Evolutionary conservation across 805 yeast genomes (phyloP).

Genomic region (Candida bentonensis): DNA sequence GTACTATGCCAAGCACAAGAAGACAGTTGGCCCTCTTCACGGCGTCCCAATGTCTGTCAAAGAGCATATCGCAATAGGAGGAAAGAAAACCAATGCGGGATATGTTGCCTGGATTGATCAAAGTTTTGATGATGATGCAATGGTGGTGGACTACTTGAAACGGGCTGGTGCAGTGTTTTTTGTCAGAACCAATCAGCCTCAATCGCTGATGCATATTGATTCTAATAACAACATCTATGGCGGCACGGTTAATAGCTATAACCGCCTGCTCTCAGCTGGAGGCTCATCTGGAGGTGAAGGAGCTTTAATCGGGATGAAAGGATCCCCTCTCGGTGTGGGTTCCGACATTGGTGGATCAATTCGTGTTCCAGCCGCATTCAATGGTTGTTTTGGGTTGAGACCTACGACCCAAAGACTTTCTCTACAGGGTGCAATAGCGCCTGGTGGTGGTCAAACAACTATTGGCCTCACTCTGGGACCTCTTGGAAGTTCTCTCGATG

Average conservation of each 20-base stretch:
- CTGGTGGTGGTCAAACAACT: conserved; percentile 20
- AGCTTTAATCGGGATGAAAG: conserved; percentile 31
- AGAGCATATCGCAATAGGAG: conserved; percentile 34
- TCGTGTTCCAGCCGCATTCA: conserved; percentile 34
- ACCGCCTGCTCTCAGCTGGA: conserved; percentile 33
- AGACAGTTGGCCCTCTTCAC: conserved; percentile 46
- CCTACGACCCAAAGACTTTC: conserved; percentile 29
- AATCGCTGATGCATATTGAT: conserved; percentile 37
- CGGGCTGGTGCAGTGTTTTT: conserved; percentile 39
- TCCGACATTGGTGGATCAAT: conserved; percentile 45
- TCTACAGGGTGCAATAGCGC: conserved; percentile 8
- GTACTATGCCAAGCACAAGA: conserved; percentile 32
- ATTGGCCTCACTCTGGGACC: conserved; percentile 34
- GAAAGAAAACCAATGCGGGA: conserved; percentile 36
- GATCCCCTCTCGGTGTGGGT: conserved; percentile 39
- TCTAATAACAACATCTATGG: conserved; percentile 32
- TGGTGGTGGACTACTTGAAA: conserved; percentile 27
- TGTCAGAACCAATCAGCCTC: conserved; percentile 40
- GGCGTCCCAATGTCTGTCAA: conserved; percentile 55
- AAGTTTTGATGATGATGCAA: conserved; percentile 20
- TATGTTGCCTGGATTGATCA: conserved; percentile 25
- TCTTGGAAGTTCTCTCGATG: conserved; percentile 25
- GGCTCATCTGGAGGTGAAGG: conserved; percentile 49
- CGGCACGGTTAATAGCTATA: conserved; percentile 31
- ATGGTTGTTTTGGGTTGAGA: conserved; percentile 34